Conservation (phyloP, 495 filamentous ascomycete genomes). For the Pseudevernia furfuracea region DNA sequence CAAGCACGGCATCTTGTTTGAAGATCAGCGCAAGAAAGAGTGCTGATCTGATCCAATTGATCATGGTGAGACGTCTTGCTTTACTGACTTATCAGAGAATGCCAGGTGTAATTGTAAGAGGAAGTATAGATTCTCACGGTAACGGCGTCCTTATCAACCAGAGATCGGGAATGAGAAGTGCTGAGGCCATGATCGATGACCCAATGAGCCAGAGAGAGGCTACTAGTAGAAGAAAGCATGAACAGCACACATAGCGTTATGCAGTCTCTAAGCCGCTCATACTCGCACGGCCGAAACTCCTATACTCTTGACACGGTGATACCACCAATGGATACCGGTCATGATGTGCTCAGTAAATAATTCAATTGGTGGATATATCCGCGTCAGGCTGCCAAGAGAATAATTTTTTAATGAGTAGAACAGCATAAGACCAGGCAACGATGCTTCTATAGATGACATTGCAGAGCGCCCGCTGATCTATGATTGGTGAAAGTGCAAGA, state of each 20-base stretch:
- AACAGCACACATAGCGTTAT: too few relatives aligned
- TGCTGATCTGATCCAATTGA: neutral
- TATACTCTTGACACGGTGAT: too few relatives aligned
- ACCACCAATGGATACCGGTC: too few relatives aligned
- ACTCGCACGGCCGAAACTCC: too few relatives aligned
- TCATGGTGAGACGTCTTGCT: neutral
- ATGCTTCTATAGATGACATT: neutral
- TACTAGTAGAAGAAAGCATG: neutral
- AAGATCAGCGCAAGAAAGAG: neutral
- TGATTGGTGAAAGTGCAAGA: neutral
- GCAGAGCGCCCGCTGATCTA: neutral
- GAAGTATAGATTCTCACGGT: neutral
- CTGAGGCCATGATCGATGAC: neutral
- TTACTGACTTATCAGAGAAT: too few relatives aligned
- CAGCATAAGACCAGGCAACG: too few relatives aligned
- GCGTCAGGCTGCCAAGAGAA: too few relatives aligned
- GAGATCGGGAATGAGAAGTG: neutral
- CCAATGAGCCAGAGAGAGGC: neutral
- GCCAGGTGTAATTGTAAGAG: too few relatives aligned
- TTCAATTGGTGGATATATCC: too few relatives aligned
- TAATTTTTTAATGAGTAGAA: too few relatives aligned
- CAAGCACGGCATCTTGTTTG: neutral
- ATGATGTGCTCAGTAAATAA: too few relatives aligned
- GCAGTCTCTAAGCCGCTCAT: too few relatives aligned
- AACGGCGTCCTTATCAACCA: neutral